These are phyloP conservation scores for Borovskyia barvae DNA, from an alignment of 208 protist genomes.

Conservation along the genomic window DNA sequence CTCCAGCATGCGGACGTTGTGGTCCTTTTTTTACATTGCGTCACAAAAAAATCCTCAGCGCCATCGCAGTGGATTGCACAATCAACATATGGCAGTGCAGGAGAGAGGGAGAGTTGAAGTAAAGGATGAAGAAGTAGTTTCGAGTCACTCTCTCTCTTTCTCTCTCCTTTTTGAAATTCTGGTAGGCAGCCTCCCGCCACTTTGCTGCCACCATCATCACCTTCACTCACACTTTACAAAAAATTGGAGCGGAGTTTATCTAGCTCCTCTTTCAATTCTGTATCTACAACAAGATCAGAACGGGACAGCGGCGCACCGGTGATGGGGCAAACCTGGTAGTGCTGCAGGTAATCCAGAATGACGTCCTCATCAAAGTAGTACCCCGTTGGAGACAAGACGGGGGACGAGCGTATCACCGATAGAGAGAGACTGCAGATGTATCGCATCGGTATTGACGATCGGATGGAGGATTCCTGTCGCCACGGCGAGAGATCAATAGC, in stretches of 20 bases:
- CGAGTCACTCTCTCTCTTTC: too few species aligned
- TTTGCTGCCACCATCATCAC: too few species aligned
- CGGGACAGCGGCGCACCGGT: slow-evolving; percentile 30
- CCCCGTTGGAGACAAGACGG: slow-evolving; percentile 44
- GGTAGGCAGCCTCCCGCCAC: too few species aligned
- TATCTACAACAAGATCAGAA: slow-evolving; percentile 40
- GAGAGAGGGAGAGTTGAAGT: too few species aligned
- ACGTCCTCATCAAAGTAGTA: slow-evolving; percentile 42
- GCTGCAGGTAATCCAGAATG: slow-evolving; percentile 36
- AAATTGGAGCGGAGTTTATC: slow-evolving; percentile 35
- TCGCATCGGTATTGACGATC: slow-evolving; percentile 28
- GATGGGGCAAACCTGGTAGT: slow-evolving; percentile 37
- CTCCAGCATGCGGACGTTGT: too few species aligned
- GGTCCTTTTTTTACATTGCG: too few species aligned
- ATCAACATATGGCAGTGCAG: too few species aligned
- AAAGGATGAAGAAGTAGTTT: too few species aligned
- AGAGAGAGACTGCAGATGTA: slow-evolving; percentile 51
- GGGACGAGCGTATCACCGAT: slow-evolving; percentile 29
- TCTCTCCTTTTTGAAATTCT: too few species aligned
- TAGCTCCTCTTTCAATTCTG: slow-evolving; percentile 35
- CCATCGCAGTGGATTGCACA: too few species aligned
- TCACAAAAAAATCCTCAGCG: too few species aligned
- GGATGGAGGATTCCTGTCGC: slow-evolving; percentile 26
- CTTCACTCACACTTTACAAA: slow-evolving; percentile 11
- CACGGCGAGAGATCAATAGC: slow-evolving; percentile 26